A percentile compares a stretch with the other conserved stretches of the same genome.
Evolutionary conservation across 148 eudicot genomes (phyloP).

Genomic region (Nepenthes gracilis): DNA sequence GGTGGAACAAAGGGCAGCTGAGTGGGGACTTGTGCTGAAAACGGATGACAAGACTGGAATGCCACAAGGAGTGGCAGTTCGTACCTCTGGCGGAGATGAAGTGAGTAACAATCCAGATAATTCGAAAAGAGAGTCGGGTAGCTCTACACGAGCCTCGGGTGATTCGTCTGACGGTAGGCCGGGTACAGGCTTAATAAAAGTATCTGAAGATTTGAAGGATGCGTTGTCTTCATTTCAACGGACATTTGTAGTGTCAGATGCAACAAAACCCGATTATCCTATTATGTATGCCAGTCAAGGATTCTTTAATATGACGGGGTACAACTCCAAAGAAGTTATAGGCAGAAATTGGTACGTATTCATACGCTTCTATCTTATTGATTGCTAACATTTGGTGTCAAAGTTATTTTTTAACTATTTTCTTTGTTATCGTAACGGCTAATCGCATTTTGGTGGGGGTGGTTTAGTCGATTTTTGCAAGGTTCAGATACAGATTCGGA

Average conservation of each 20-base stretch:
- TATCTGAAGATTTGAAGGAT: constrained; percentile 77
- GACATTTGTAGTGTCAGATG: constrained; percentile 95
- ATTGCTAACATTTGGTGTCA: no score
- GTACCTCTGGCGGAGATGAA: constrained; percentile 69
- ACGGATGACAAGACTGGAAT: constrained; percentile 81
- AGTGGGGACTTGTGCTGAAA: constrained; percentile 85
- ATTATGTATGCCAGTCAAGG: constrained; percentile 95
- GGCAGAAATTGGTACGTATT: constrained; percentile 87
- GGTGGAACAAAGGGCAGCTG: constrained; percentile 87
- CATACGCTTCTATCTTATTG: no score
- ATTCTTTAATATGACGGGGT: constrained; percentile 94
- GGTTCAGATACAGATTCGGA: constrained; percentile 78
- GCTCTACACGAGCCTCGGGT: constrained; percentile 65
- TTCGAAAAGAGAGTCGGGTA: constrained; percentile 59
- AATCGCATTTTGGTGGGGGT: no score
- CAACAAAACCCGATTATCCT: constrained; percentile 69
- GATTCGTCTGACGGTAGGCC: constrained; percentile 71
- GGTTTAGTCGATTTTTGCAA: constrained; percentile 72
- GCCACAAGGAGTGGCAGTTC: constrained; percentile 59
- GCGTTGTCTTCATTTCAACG: constrained; percentile 89
- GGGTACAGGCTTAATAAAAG: constrained; percentile 47
- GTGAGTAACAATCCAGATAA: constrained; percentile 20
- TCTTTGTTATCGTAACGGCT: no score
- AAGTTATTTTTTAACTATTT: no score
- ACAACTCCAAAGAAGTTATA: constrained; percentile 75